Percentiles rank a stretch among this genome's conserved stretches.
Evolutionary conservation across 2,329 filamentous ascomycete species (phyloP).

Genomic region (Helminthosporium solani): DNA sequence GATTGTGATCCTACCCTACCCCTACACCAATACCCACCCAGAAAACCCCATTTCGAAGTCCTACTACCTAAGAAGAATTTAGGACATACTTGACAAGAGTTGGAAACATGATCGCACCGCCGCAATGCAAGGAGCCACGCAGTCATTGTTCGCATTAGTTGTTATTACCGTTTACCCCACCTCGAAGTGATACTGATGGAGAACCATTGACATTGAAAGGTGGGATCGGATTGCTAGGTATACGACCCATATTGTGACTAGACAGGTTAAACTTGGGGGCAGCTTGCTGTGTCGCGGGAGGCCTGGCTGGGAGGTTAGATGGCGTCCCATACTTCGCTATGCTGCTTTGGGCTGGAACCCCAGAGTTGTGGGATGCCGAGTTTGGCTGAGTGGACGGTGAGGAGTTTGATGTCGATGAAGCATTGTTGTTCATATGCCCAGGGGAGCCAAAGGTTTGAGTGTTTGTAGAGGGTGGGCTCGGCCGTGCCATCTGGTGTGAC

Average conservation of each 20-base stretch:
- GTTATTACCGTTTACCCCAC: constrained; percentile 6
- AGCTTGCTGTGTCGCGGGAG: constrained; percentile 46
- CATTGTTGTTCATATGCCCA: constrained; percentile 21
- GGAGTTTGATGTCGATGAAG: constrained; percentile 8
- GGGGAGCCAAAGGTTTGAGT: constrained; percentile 34
- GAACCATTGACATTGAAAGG: constrained; percentile 14
- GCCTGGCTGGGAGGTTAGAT: constrained; percentile 56
- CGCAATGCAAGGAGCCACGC: constrained; percentile 28
- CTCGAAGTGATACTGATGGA: constrained; percentile 10
- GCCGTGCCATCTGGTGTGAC: constrained; percentile 28
- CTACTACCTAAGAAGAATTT: not conserved
- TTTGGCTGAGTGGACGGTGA: constrained; percentile 20
- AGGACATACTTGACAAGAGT: not conserved
- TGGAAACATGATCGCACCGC: constrained; percentile 20
- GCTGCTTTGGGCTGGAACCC: constrained; percentile 45
- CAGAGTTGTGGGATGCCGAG: constrained; percentile 17
- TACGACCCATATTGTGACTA: constrained; percentile 19
- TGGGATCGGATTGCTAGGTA: constrained; percentile 18
- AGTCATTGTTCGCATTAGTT: constrained; percentile 20
- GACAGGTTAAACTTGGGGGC: constrained; percentile 30
- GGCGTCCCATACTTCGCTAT: constrained; percentile 60
- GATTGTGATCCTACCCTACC: no score
- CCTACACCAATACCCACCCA: no score
- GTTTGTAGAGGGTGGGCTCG: constrained; percentile 29
- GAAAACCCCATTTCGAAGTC: not conserved